A percentile compares a stretch with the other conserved stretches of the same genome.
Conservation (phyloP, 345 rosid species). For the Litchi chinensis region DNA sequence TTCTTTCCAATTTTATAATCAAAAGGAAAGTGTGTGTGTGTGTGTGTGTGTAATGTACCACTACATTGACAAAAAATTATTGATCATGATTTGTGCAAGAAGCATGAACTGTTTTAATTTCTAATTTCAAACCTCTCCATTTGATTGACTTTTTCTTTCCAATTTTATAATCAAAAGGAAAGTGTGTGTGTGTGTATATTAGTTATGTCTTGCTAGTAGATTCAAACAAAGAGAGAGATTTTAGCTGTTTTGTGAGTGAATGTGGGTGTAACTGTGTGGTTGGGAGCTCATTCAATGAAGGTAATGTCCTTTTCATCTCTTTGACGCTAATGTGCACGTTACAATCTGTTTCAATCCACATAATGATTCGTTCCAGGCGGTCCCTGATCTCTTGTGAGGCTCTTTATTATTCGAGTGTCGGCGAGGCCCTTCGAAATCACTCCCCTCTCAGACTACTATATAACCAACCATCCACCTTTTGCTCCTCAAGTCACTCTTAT, state of each 20-base stretch:
- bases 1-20: neutral
- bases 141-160: neutral
- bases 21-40: too few species aligned
- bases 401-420: slow-evolving; percentile 9
- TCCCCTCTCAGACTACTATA: neutral
- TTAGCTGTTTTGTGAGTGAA: slow-evolving; percentile 19
- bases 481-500: neutral
- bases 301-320: slow-evolving; percentile 1
- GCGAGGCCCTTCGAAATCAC: neutral
- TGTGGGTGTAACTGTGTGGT: slow-evolving; percentile 23
- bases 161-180: neutral
- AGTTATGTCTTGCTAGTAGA: slow-evolving; percentile 31
- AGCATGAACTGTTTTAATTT: neutral
- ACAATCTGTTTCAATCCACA: slow-evolving; percentile 24
- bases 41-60: too few species aligned
- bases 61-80: too few species aligned
- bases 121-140: neutral
- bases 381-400: slow-evolving; percentile 41
- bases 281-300: slow-evolving; percentile 43
- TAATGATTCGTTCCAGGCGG: slow-evolving; percentile 18
- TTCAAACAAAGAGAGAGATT: slow-evolving; percentile 8
- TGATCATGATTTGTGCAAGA: neutral
- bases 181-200: neutral
- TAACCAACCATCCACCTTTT: neutral
- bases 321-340: slow-evolving; percentile 22